Percentiles rank a stretch among this genome's conserved stretches.
Conservation (phyloP, 371 early-diverging fungal species). For the Apophysomyces sp. region DNA sequence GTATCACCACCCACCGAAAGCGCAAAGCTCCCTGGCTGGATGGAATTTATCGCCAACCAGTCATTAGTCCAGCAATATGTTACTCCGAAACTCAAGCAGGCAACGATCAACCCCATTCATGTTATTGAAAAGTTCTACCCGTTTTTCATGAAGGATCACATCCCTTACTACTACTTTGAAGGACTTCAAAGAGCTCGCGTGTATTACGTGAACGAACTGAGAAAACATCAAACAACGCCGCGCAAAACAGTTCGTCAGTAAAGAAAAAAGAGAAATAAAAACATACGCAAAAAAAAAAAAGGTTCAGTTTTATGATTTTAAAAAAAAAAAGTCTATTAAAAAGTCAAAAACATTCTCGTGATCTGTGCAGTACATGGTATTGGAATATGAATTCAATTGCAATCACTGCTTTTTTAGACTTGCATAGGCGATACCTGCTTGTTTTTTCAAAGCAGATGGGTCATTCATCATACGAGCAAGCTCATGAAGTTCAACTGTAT, state of each 20-base stretch:
- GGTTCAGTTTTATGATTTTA: too few species aligned
- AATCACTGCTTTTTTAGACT: background rate
- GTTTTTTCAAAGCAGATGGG: constrained; percentile 22
- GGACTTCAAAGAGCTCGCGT: constrained; percentile 20
- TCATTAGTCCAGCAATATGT: background rate
- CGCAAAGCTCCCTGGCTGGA: background rate
- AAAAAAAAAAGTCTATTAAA: too few species aligned
- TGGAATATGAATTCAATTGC: background rate
- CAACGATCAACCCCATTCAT: constrained; percentile 14
- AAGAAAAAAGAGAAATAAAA: background rate
- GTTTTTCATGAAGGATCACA: constrained; percentile 29
- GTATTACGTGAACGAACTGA: background rate
- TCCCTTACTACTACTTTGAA: constrained; percentile 28
- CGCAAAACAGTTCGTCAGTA: background rate
- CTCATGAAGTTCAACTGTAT: constrained; percentile 36
- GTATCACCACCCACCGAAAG: background rate
- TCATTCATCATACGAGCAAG: constrained; percentile 45
- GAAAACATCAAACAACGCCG: background rate
- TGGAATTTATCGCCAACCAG: background rate
- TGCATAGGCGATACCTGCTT: constrained; percentile 25
- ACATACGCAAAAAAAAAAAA: too few species aligned
- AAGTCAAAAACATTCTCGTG: background rate
- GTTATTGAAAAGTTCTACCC: constrained; percentile 23
- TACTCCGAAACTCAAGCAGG: background rate
- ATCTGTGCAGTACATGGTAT: background rate